Conservation (phyloP, 31 red algal species). For the Porphyra umbilicalis region DNA sequence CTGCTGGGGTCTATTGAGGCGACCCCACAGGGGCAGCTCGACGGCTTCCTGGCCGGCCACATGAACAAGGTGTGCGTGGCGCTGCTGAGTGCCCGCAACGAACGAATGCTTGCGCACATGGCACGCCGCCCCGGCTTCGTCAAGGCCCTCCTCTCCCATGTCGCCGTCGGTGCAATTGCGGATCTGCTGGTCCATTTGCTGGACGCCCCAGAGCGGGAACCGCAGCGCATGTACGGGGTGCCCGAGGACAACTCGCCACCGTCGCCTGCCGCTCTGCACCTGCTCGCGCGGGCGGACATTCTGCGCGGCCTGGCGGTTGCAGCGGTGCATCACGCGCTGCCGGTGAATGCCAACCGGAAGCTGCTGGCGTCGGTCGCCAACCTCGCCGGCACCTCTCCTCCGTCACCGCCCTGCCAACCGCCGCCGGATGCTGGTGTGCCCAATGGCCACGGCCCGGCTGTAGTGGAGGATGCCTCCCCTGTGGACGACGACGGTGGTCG, state of each 20-base stretch:
- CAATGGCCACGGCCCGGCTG: neutral
- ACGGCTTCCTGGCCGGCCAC: conserved; percentile 21
- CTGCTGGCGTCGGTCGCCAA: neutral
- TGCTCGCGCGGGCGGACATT: conserved; percentile 31
- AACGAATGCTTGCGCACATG: conserved; percentile 14
- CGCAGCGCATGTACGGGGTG: neutral
- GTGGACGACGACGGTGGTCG: neutral
- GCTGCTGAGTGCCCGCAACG: conserved; percentile 31
- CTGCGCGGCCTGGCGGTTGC: conserved; percentile 36
- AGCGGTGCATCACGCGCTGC: conserved; percentile 11
- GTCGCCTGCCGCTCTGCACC: conserved; percentile 15
- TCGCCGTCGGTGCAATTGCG: conserved; percentile 34
- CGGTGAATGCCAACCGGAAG: neutral
- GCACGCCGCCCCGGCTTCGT: conserved; percentile 17
- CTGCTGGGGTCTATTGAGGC: conserved; percentile 27
- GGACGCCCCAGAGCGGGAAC: conserved; percentile 21
- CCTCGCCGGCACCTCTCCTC: neutral
- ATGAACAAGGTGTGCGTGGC: conserved; percentile 53
- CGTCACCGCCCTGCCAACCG: neutral
- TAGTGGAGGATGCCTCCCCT: neutral
- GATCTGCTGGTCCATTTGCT: conserved; percentile 53
- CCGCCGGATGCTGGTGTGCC: neutral
- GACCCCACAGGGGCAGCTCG: conserved; percentile 9
- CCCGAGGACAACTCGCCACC: conserved; percentile 10
- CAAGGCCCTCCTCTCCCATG: conserved; percentile 34